phyloP scores from a whole-genome alignment of 768 basidiomycete genomes.

The Cantharellus cinnabarinus region DNA sequence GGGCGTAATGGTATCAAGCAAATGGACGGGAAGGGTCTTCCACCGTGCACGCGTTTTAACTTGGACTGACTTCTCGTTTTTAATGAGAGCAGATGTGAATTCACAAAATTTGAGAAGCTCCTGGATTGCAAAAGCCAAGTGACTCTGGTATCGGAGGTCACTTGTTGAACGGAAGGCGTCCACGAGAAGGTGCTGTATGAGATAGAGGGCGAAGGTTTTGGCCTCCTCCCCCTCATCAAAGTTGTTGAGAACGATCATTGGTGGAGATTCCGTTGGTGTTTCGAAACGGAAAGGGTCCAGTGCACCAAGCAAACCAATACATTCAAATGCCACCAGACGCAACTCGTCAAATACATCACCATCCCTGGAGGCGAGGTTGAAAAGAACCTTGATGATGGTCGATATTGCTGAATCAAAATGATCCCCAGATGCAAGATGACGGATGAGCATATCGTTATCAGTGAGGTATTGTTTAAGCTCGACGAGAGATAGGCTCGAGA shows the following conservation, averaged over 20 bases:
- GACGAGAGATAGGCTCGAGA: conserved; percentile 47
- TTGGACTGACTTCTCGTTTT: conserved; percentile 31
- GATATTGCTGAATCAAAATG: conserved; percentile 63
- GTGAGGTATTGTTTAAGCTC: conserved; percentile 56
- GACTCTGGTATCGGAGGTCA: conserved; percentile 78
- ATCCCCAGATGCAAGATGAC: conserved; percentile 57
- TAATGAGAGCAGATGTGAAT: conserved; percentile 59
- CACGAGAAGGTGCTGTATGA: conserved; percentile 70
- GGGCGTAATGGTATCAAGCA: conserved; percentile 70
- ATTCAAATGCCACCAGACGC: conserved; percentile 62
- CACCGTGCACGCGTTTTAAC: conserved; percentile 55
- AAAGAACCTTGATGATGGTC: conserved; percentile 40
- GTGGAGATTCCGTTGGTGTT: conserved; percentile 32
- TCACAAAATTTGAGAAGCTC: conserved; percentile 73
- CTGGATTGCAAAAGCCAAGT: conserved; percentile 81
- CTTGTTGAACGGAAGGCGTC: conserved; percentile 83
- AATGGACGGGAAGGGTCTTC: conserved; percentile 60
- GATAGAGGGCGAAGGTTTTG: conserved; percentile 58
- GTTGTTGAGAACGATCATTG: conserved; percentile 59
- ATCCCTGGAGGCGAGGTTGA: conserved; percentile 55
- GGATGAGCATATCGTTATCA: conserved; percentile 22
- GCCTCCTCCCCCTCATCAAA: conserved; percentile 65
- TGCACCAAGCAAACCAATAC: conserved; percentile 79
- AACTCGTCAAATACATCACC: conserved; percentile 51
- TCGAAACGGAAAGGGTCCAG: conserved; percentile 88